Percentiles rank a stretch among this genome's conserved stretches.
Evolutionary conservation across 2,329 filamentous ascomycete genomes (phyloP).

Genomic region (Bipolaris cookei): DNA sequence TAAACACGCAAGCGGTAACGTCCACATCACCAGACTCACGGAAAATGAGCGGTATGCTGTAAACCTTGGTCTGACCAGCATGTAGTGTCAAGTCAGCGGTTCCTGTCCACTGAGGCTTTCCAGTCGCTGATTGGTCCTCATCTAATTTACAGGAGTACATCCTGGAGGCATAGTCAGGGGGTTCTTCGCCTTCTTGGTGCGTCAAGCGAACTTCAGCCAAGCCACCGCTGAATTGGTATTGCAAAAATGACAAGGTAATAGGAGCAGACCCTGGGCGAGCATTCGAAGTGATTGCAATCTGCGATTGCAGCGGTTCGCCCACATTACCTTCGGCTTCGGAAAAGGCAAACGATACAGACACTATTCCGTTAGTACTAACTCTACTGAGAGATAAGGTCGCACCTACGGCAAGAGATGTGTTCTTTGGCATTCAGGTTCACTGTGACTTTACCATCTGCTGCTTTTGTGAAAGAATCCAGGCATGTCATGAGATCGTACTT

Average conservation of each 20-base stretch:
- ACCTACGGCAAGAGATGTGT: slow-evolving; percentile 58
- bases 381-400: slow-evolving; percentile 37
- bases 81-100: slow-evolving; percentile 68
- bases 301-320: slow-evolving; percentile 63
- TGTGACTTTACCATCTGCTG: slow-evolving; percentile 49
- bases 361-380: slow-evolving; percentile 39
- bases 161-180: slow-evolving; percentile 19
- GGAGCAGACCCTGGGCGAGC: slow-evolving; percentile 55
- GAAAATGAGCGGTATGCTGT: slow-evolving; percentile 74
- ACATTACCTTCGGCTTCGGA: slow-evolving; percentile 63
- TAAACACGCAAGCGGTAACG: slow-evolving; percentile 68
- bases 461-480: slow-evolving; percentile 49
- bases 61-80: slow-evolving; percentile 72
- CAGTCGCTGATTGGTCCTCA: slow-evolving; percentile 31
- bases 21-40: slow-evolving; percentile 81
- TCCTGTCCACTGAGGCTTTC: slow-evolving; percentile 59
- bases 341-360: slow-evolving; percentile 61
- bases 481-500: slow-evolving; percentile 57
- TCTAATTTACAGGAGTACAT: slow-evolving; percentile 35
- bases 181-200: slow-evolving; percentile 28
- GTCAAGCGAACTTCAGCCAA: slow-evolving; percentile 42
- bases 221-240: slow-evolving; percentile 60
- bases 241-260: slow-evolving; percentile 57
- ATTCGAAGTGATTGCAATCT: slow-evolving; percentile 60
- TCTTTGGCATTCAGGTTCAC: slow-evolving; percentile 57